Percentiles rank a stretch among this genome's conserved stretches.
These are phyloP conservation scores for Dendryphion nanum DNA, from an alignment of 2,329 filamentous ascomycete genomes.

Conservation along the genomic window DNA sequence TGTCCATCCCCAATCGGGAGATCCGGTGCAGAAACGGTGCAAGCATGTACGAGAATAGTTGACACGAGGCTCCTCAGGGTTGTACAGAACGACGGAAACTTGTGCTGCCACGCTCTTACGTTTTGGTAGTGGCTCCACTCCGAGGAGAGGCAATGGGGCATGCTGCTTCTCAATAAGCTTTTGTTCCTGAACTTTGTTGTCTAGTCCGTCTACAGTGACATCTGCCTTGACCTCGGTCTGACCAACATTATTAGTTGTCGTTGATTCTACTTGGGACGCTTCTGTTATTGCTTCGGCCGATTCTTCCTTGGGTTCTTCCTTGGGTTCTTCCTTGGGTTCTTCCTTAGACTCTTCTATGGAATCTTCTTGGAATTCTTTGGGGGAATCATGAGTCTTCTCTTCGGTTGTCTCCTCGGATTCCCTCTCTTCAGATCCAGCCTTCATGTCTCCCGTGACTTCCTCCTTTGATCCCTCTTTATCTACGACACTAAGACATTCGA, in stretches of 20 bases:
- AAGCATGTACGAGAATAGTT: slow-evolving; percentile 56
- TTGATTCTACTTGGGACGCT: neutral
- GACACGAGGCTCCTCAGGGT: slow-evolving; percentile 60
- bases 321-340: neutral
- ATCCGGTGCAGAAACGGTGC: slow-evolving; percentile 59
- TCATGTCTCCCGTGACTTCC: slow-evolving; percentile 1
- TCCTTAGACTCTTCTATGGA: neutral
- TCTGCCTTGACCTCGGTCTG: slow-evolving; percentile 9
- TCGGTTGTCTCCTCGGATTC: neutral
- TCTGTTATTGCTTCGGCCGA: neutral
- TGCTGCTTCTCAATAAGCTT: slow-evolving; percentile 23
- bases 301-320: neutral
- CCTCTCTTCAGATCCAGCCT: neutral
- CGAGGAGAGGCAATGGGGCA: slow-evolving; percentile 37
- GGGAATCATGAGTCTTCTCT: slow-evolving; percentile 3
- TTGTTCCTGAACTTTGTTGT: neutral
- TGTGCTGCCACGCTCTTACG: slow-evolving; percentile 55
- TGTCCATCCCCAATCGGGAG: slow-evolving; percentile 64
- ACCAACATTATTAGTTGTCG: neutral
- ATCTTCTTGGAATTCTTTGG: slow-evolving; percentile 4
- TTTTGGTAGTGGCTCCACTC: slow-evolving; percentile 33
- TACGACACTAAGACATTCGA: slow-evolving; percentile 57
- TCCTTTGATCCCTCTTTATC: slow-evolving; percentile 17
- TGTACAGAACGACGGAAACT: slow-evolving; percentile 62
- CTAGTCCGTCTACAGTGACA: slow-evolving; percentile 3